phyloP scores from a whole-genome alignment of 805 yeast species.

The Huiozyma sinensis region DNA sequence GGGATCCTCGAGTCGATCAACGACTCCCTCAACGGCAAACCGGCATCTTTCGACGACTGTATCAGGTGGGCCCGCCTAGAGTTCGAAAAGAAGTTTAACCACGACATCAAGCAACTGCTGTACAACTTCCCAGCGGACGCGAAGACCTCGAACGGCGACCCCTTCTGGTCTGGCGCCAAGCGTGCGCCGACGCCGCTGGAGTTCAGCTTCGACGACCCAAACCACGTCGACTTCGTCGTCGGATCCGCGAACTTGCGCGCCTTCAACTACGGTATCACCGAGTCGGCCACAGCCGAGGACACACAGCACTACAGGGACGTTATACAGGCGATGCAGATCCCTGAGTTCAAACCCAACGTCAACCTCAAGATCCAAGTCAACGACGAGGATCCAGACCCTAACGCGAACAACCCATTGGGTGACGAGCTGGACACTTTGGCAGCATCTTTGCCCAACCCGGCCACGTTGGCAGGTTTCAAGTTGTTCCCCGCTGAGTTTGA shows the following conservation, averaged over 20 bases:
- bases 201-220: slow-evolving; percentile 64
- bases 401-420: slow-evolving; percentile 41
- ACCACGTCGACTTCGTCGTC: slow-evolving; percentile 73
- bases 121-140: slow-evolving; percentile 95
- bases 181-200: slow-evolving; percentile 84
- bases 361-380: slow-evolving; percentile 73
- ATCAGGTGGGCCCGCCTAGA: slow-evolving; percentile 88
- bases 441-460: slow-evolving; percentile 76
- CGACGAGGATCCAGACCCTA: slow-evolving; percentile 85
- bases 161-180: slow-evolving; percentile 97
- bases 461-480: slow-evolving; percentile 80
- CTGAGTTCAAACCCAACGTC: slow-evolving; percentile 65
- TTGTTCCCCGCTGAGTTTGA: slow-evolving; percentile 88
- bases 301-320: slow-evolving; percentile 42
- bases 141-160: slow-evolving; percentile 76
- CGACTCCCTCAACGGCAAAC: slow-evolving; percentile 67
- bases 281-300: slow-evolving; percentile 39
- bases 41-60: slow-evolving; percentile 86
- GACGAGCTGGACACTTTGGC: slow-evolving; percentile 62
- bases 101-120: slow-evolving; percentile 81
- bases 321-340: slow-evolving; percentile 38
- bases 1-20: slow-evolving; percentile 74
- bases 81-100: slow-evolving; percentile 74
- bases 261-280: slow-evolving; percentile 79
- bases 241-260: slow-evolving; percentile 92